phyloP scores from a whole-genome alignment of 805 yeast species.

The Saccharomycopsis selenospora region DNA sequence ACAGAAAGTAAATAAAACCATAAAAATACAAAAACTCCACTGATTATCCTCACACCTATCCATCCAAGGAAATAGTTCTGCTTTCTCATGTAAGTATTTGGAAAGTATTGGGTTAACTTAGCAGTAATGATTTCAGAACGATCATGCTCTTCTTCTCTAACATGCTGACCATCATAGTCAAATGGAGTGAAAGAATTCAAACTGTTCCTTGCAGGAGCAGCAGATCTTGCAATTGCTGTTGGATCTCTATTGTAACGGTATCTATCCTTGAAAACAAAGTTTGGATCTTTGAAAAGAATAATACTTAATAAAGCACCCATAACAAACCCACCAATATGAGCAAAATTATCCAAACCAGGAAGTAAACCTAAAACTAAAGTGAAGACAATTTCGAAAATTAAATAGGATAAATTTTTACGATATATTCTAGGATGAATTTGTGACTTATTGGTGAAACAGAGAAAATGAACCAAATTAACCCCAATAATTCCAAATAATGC shows the following conservation, averaged over 20 bases:
- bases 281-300: slow-evolving; percentile 49
- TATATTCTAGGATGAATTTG: slow-evolving; percentile 41
- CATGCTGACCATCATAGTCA: slow-evolving; percentile 21
- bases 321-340: slow-evolving; percentile 70
- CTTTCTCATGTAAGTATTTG: slow-evolving; percentile 26
- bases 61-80: slow-evolving; percentile 41
- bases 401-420: slow-evolving; percentile 36
- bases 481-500: slow-evolving; percentile 65
- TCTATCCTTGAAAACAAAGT: slow-evolving; percentile 29
- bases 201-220: slow-evolving; percentile 21
- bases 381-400: slow-evolving; percentile 50
- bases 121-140: slow-evolving; percentile 21
- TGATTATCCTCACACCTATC: slow-evolving; percentile 41
- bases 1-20: slow-evolving; percentile 43
- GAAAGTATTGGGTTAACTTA: slow-evolving; percentile 21
- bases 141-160: not conserved
- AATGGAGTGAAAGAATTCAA: slow-evolving; percentile 21
- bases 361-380: slow-evolving; percentile 57
- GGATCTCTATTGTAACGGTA: slow-evolving; percentile 21
- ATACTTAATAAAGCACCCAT: slow-evolving; percentile 49
- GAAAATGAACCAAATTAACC: slow-evolving; percentile 45
- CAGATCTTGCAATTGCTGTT: slow-evolving; percentile 17
- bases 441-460: slow-evolving; percentile 45
- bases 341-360: slow-evolving; percentile 70
- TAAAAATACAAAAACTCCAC: slow-evolving; percentile 39